phyloP scores from a whole-genome alignment of 192 early-diverging fungal species.

The Backusella tuberculispora region DNA sequence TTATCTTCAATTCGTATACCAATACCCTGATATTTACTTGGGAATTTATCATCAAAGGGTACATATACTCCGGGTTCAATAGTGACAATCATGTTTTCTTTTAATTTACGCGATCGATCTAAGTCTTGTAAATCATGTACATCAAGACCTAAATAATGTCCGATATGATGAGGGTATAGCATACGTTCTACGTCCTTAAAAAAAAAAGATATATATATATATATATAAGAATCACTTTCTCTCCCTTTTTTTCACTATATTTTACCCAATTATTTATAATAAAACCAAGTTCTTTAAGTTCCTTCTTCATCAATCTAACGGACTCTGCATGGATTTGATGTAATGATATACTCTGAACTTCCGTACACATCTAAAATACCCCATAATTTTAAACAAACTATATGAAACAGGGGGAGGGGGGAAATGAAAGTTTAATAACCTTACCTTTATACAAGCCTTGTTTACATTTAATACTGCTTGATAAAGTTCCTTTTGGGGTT shows the following conservation, averaged over 20 bases:
- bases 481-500: conserved; percentile 83
- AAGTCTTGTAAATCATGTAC: conserved; percentile 89
- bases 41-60: conserved; percentile 74
- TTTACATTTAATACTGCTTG: conserved; percentile 83
- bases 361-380: conserved; percentile 56
- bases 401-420: neutral
- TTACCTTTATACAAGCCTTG: conserved; percentile 81
- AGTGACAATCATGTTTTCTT: conserved; percentile 88
- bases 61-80: conserved; percentile 96
- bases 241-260: neutral
- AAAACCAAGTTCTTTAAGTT: conserved; percentile 76
- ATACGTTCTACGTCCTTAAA: conserved; percentile 72
- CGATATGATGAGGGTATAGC: conserved; percentile 94
- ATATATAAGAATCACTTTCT: neutral
- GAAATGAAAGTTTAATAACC: neutral
- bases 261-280: conserved; percentile 55
- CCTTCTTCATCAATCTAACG: conserved; percentile 67
- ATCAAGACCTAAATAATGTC: conserved; percentile 94
- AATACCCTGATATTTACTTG: conserved; percentile 81
- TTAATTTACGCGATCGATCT: conserved; percentile 69
- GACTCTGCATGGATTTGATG: conserved; percentile 85
- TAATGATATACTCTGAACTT: conserved; percentile 61
- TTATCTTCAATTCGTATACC: conserved; percentile 98
- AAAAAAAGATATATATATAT: neutral
- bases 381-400: neutral